These are phyloP conservation scores for Misopates orontium DNA, from an alignment of 257 asterid species.

Conservation along the genomic window DNA sequence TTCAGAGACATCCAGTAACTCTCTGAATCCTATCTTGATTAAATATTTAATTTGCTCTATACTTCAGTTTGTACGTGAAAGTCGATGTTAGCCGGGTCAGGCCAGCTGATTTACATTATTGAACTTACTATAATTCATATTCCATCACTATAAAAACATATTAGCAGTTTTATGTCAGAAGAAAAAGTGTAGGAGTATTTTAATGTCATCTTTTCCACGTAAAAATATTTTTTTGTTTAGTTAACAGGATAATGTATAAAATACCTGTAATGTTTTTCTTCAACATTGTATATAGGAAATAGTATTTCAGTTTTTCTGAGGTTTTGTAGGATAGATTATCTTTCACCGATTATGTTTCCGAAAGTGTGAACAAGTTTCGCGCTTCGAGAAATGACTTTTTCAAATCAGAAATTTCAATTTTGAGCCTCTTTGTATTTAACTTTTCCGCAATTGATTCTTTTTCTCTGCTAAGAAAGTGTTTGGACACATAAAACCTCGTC, in stretches of 20 bases:
- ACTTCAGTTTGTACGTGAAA: neutral
- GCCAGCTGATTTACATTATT: no score
- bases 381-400: neutral
- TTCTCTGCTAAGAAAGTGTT: neutral
- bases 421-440: neutral
- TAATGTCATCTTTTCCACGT: no score
- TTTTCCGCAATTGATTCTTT: neutral
- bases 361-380: neutral
- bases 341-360: neutral
- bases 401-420: neutral
- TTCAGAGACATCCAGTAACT: constrained; percentile 67
- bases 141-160: no score
- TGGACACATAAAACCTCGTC: neutral
- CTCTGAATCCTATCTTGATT: neutral
- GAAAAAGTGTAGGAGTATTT: no score
- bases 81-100: no score
- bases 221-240: no score
- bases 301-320: no score
- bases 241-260: no score
- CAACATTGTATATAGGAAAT: neutral
- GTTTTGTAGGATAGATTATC: neutral
- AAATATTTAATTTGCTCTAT: neutral
- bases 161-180: no score
- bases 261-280: no score
- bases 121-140: no score